Base-by-base conservation (phyloP, 768 basidiomycete genomes). In the Boletellus emodensis region DNA sequence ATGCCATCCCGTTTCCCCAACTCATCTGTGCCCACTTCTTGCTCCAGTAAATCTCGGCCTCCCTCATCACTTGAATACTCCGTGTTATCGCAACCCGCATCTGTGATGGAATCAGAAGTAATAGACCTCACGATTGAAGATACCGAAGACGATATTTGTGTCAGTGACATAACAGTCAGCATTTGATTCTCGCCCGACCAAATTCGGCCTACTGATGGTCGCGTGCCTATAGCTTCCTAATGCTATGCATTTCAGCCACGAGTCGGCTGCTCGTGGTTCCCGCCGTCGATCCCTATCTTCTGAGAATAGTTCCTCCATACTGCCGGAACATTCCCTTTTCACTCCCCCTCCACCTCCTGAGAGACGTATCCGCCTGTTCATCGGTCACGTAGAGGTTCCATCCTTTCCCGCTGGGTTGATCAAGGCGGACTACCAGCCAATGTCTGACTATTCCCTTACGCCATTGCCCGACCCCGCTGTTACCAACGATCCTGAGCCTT, bases 101-200 rank as follows among this genome's bases (percentile, higher is more conserved):
- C 43, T 3, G 40, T 30, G 28, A 37, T 17, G 4, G 24, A 55
- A 2, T 48, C 54, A 11, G 57, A 58, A 1, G 43, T 57, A 4
- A 64, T 60, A 48, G 58, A 63, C 48, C 63, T 58, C 51, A 63
- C 56, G 35, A 30, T 44, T 17, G 54, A 49, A 20, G 60, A 67
- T 58, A 60, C 60, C 24, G 52, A 63, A 22, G 62, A 62, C 9
- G 65, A 57, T 39, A 34, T 48, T 3, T 24, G 28, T 4, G 35
- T 54, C 18, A 18, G 40, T 1, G 42, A 51, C 4, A 24, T 53
- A 32, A 38, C 55, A 52, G 66, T 65, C 15, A 56, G 63, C 65
- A 33, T 47, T 54, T 40, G 18, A 1, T 38, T 45, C 13, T 18
- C 28, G 26, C n/a, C 46, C 39, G 50, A 44, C 56, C 40, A 38